A percentile compares a stretch with the other conserved stretches of the same genome.
Evolutionary conservation across 192 early-diverging fungal genomes (phyloP).

Genomic region (Linnemannia exigua): DNA sequence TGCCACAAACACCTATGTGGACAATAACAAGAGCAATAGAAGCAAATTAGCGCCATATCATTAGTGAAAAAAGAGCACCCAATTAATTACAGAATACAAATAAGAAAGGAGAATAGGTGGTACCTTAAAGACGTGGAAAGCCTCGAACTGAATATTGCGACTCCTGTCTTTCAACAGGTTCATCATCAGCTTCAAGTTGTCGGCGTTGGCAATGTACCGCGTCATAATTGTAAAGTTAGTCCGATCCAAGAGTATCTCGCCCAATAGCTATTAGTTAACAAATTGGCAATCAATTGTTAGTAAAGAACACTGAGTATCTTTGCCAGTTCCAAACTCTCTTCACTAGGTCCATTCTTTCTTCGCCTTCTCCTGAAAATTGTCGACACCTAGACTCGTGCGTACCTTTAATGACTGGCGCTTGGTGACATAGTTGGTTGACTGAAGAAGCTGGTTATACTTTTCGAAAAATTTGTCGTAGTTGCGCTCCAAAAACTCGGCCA

Average conservation of each 20-base stretch:
- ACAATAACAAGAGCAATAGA: background rate
- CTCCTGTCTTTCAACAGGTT: constrained; percentile 94
- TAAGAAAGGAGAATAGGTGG: background rate
- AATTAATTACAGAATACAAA: background rate
- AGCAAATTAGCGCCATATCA: background rate
- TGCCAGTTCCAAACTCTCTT: background rate
- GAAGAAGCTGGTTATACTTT: constrained; percentile 86
- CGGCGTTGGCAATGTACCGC: constrained; percentile 90
- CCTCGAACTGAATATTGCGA: constrained; percentile 99
- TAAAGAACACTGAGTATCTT: background rate
- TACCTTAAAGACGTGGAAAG: constrained; percentile 99
- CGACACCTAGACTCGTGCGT: constrained; percentile 5
- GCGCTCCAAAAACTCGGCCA: constrained; percentile 87
- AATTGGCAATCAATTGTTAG: background rate
- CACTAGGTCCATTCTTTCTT: background rate
- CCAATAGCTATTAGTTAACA: constrained; percentile 77
- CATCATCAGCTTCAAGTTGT: constrained; percentile 99
- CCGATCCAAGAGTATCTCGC: constrained; percentile 96
- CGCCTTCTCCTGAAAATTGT: background rate
- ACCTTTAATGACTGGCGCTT: constrained; percentile 98
- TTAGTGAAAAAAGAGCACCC: background rate
- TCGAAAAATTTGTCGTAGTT: constrained; percentile 96
- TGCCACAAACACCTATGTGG: constrained; percentile 91
- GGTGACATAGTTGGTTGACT: constrained; percentile 97
- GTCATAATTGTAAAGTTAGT: constrained; percentile 97